Base-by-base conservation (phyloP, 352 stramenopile genomes). In the Thalassiosira hispida region DNA sequence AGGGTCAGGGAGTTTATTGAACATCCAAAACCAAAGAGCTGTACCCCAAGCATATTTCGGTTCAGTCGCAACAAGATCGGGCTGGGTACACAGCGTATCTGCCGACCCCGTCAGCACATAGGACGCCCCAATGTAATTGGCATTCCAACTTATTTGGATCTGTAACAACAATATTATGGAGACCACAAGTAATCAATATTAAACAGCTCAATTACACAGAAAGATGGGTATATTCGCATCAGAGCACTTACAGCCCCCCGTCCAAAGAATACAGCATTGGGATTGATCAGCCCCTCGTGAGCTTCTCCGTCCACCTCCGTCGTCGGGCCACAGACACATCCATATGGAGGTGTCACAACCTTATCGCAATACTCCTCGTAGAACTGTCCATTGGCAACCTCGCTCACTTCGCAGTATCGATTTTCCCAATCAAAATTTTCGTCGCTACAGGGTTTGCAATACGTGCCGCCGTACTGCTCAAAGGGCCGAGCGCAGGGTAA, bases 311-410 rank as follows among this genome's bases (percentile, higher is more conserved):
- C 63, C 22, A 79, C 68, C 33, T 79, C 75, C 5, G 68, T 67
- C 0, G 67, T 75, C 8, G 75, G 68, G 23, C 67, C 73, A 49
- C 79, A 86, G 3, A 77, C 73, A 51, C 79, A 86, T 12, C 79
- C 79, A 65, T 73, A 22, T 0, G 73, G 79, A 29, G 79, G 71
- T 9, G 66, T 77, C 0, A 85, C 29, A 40, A 63, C 73, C 22
- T 71, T 79, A 73, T 86, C 72, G 46, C 79, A 86, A 42, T 86
- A 86, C 3, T 75, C 61, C 27, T 81, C 73, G 35, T 76, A 85
- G 22, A 74, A 69, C 20, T 66, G 38, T 1, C 67, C 73, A 59
- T 86, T 75, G 16, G 61, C 47, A 16, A 79, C 72, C 11, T 71
- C 16, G 27, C 42, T 66, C 12, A 81, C 44, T 33, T 79, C 56